Conservation (phyloP, 106 monocot genomes). For the Dendrobium huoshanense region DNA sequence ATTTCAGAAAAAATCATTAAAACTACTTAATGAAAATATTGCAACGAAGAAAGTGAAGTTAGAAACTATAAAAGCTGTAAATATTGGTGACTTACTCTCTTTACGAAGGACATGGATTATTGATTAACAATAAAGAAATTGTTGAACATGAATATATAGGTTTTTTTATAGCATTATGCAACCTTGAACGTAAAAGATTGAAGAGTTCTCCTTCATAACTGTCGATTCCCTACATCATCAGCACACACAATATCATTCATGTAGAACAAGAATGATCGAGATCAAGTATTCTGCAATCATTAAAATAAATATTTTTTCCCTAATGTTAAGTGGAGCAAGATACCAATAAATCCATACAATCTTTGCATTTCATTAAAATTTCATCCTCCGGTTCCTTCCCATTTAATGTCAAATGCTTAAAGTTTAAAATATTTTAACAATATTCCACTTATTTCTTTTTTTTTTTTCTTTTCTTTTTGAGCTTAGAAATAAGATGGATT, state of each 20-base stretch:
- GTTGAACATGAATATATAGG: slow-evolving; percentile 7
- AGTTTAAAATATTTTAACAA: too few relatives aligned
- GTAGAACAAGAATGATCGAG: not conserved
- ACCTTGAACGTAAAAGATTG: slow-evolving; percentile 36
- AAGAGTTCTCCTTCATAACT: slow-evolving; percentile 83
- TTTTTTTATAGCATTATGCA: slow-evolving; percentile 18
- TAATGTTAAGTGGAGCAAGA: too few relatives aligned
- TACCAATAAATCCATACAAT: too few relatives aligned
- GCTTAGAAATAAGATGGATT: too few relatives aligned
- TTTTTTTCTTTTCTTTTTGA: too few relatives aligned
- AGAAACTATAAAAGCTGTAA: not conserved
- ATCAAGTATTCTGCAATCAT: not conserved
- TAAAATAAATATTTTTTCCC: too few relatives aligned
- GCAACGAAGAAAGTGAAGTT: not conserved
- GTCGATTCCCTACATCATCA: slow-evolving; percentile 11
- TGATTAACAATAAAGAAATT: slow-evolving; percentile 28
- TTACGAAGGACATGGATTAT: slow-evolving; percentile 28
- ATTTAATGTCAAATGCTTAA: too few relatives aligned
- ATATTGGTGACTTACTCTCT: slow-evolving; percentile 42
- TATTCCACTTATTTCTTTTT: too few relatives aligned
- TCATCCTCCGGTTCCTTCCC: too few relatives aligned
- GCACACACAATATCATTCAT: not conserved
- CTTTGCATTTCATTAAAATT: too few relatives aligned
- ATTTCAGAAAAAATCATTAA: not conserved
- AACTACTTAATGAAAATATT: not conserved